Percentiles rank a stretch among this genome's conserved stretches.
These are phyloP conservation scores for Gossypium arboreum DNA, from an alignment of 345 rosid genomes.

Conservation along the genomic window DNA sequence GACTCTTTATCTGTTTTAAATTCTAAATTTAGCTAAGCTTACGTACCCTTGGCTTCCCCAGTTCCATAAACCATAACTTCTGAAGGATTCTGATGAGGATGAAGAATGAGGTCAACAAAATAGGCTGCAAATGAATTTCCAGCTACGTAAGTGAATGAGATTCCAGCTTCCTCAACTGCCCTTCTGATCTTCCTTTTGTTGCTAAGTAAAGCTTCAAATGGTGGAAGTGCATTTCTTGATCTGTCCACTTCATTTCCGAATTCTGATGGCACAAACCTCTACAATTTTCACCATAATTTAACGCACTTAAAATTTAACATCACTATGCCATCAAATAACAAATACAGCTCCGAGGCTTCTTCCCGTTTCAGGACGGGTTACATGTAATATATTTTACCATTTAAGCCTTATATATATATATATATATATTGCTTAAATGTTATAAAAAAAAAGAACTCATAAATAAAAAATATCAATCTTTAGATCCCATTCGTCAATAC, in stretches of 20 bases:
- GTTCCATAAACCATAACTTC: conserved; percentile 25
- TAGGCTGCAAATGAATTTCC: conserved; percentile 30
- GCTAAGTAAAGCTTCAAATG: conserved; percentile 29
- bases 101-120: conserved; percentile 18
- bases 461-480: too few species aligned
- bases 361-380: too few species aligned
- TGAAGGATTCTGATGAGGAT: not conserved
- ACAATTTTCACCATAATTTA: not conserved
- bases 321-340: too few species aligned
- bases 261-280: conserved; percentile 48
- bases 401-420: too few species aligned
- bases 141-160: conserved; percentile 35
- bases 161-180: conserved; percentile 32
- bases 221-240: conserved; percentile 21
- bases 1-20: too few species aligned
- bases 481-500: too few species aligned
- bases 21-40: not conserved
- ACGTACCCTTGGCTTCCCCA: conserved; percentile 35
- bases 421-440: too few species aligned
- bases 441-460: too few species aligned
- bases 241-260: conserved; percentile 38
- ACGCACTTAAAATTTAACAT: not conserved
- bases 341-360: too few species aligned
- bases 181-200: conserved; percentile 37
- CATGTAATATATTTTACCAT: too few species aligned